A percentile compares a stretch with the other conserved stretches of the same genome.
Evolutionary conservation across 2,329 filamentous ascomycete genomes (phyloP).

Genomic region (Albophoma yamanashiensis): DNA sequence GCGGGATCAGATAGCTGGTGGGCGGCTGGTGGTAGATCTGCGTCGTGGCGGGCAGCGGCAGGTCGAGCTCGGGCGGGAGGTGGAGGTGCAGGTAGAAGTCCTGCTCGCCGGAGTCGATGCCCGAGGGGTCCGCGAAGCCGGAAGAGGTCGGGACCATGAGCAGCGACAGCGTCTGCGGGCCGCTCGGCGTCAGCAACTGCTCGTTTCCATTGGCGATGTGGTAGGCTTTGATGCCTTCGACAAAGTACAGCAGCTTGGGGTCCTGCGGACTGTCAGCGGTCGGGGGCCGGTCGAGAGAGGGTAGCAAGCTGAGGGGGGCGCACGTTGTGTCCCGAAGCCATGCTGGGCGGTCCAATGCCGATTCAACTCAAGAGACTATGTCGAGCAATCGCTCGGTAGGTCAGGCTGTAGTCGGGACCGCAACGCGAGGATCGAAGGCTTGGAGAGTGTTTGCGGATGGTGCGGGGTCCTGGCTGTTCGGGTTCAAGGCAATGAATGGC

Average conservation of each 20-base stretch:
- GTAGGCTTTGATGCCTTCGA: slow-evolving; percentile 83
- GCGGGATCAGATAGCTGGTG: slow-evolving; percentile 83
- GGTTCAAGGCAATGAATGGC: not conserved
- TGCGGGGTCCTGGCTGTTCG: not conserved
- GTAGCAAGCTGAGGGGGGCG: not conserved
- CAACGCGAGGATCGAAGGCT: not conserved
- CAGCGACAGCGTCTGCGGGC: slow-evolving; percentile 82
- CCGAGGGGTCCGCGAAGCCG: slow-evolving; percentile 46
- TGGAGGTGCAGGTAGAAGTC: slow-evolving; percentile 97
- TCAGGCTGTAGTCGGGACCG: not conserved
- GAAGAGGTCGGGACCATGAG: slow-evolving; percentile 92
- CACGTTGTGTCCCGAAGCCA: slow-evolving; percentile 22
- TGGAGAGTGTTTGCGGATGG: not conserved
- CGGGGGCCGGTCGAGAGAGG: not conserved
- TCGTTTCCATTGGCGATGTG: slow-evolving; percentile 85
- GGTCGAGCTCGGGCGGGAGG: slow-evolving; percentile 85
- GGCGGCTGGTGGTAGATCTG: slow-evolving; percentile 97
- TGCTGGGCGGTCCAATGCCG: slow-evolving; percentile 1
- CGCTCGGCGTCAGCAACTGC: slow-evolving; percentile 68
- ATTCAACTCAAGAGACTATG: not conserved
- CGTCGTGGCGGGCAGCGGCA: slow-evolving; percentile 87
- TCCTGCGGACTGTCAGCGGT: slow-evolving; percentile 24
- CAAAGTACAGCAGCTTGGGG: slow-evolving; percentile 56
- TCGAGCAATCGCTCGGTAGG: not conserved
- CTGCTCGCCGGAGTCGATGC: slow-evolving; percentile 54